These are phyloP conservation scores for Penicillium hordei DNA, from an alignment of 2,329 filamentous ascomycete species.

Conservation along the genomic window DNA sequence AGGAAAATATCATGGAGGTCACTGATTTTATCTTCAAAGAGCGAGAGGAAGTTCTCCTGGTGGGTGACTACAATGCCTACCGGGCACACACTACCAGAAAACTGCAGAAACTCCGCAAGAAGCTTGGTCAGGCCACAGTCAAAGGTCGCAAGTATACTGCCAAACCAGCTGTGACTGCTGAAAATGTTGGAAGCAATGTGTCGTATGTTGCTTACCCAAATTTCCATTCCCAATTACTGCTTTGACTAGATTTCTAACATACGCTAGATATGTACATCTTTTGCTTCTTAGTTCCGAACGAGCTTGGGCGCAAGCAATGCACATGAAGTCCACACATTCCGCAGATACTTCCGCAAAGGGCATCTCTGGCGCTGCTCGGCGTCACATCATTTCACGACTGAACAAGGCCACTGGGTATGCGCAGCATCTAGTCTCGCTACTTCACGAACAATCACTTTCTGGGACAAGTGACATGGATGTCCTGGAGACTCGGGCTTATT, in stretches of 20 bases:
- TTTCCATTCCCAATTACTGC: background rate
- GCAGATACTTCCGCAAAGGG: slow-evolving; percentile 70
- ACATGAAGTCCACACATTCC: slow-evolving; percentile 80
- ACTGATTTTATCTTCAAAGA: slow-evolving; percentile 78
- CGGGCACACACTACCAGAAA: slow-evolving; percentile 75
- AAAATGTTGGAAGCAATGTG: slow-evolving; percentile 71
- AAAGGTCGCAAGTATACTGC: slow-evolving; percentile 82
- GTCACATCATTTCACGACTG: slow-evolving; percentile 84
- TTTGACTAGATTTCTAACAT: slow-evolving; percentile 14
- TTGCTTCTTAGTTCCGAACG: slow-evolving; percentile 83
- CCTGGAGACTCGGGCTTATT: slow-evolving; percentile 84
- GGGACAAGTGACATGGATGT: slow-evolving; percentile 69
- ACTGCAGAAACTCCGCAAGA: slow-evolving; percentile 79
- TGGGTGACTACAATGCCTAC: slow-evolving; percentile 87
- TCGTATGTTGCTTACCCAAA: slow-evolving; percentile 59
- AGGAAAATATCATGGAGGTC: slow-evolving; percentile 69
- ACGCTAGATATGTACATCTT: slow-evolving; percentile 68
- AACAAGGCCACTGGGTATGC: slow-evolving; percentile 75
- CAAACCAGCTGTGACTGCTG: slow-evolving; percentile 68
- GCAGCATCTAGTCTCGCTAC: slow-evolving; percentile 63
- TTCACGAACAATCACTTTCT: slow-evolving; percentile 63
- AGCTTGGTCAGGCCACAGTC: slow-evolving; percentile 77
- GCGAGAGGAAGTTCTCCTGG: slow-evolving; percentile 78
- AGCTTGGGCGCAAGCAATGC: slow-evolving; percentile 94
- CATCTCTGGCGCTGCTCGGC: slow-evolving; percentile 74